Evolutionary conservation across 139 green algal genomes (phyloP).

Genomic region (Chlamydomonas incerta): DNA sequence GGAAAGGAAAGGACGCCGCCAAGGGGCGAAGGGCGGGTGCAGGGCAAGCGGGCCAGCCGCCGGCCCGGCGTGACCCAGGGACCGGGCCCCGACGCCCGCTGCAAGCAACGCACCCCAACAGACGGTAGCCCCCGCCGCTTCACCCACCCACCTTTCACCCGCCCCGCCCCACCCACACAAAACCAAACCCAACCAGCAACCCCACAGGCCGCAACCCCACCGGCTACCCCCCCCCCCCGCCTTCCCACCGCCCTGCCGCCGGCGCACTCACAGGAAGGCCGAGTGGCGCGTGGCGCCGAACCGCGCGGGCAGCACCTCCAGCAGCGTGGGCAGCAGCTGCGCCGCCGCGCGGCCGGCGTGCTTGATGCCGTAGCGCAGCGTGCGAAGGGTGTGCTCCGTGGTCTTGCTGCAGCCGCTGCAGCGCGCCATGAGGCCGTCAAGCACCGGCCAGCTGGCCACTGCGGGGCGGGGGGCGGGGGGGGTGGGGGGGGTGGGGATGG

Average conservation of each 20-base stretch:
- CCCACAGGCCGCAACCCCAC: no score
- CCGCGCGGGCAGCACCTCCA: slow-evolving; percentile 65
- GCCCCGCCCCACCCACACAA: no score
- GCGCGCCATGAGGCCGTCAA: slow-evolving; percentile 53
- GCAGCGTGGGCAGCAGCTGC: slow-evolving; percentile 65
- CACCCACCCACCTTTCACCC: no score
- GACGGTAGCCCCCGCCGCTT: no score
- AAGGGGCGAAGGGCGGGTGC: not conserved
- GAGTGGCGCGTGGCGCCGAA: slow-evolving; percentile 75
- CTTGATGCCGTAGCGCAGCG: slow-evolving; percentile 68
- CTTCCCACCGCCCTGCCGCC: no score
- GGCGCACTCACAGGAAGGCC: slow-evolving; percentile 74
- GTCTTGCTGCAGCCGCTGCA: slow-evolving; percentile 16
- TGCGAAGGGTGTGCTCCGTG: slow-evolving; percentile 48
- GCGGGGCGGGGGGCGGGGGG: not conserved
- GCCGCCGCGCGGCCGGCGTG: slow-evolving; percentile 55
- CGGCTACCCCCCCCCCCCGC: no score
- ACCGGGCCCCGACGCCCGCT: no score
- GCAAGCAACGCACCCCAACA: no score
- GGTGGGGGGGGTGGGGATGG: not conserved
- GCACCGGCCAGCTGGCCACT: slow-evolving; percentile 64
- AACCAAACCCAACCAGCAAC: no score
- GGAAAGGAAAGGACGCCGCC: no score
- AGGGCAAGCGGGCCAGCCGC: no score
- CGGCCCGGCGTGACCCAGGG: no score